Base-by-base conservation (phyloP, 331 rosid species). In the Acacia pycnantha region DNA sequence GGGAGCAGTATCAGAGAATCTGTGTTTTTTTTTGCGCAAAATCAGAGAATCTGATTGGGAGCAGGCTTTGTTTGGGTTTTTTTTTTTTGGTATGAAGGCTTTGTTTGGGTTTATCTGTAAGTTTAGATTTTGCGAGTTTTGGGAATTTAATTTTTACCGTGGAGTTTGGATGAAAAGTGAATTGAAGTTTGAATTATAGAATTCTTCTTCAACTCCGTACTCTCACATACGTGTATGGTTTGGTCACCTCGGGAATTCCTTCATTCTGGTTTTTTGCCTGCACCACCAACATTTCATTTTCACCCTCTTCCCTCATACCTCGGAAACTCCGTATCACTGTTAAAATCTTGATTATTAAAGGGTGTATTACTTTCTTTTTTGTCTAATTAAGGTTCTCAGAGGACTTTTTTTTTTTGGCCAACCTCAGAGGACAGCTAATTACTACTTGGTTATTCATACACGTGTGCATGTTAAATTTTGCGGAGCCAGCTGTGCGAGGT, bases 141-240 rank as follows among this genome's bases (percentile, higher is more conserved):
- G 59, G 40, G 75, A 44, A 70, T 70, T 44, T 43, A 11, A n/a
- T 62, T 61, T 61, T 62, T 61, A 31, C 68, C 64, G 5, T 24
- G 29, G 12, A 21, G 70, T 74, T 74, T 40, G 76, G 69, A 13
- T 74, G 18, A 40, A 81, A 65, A 59, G 67, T 59, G 33, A 26
- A 26, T 12, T 56, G 64, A 56, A 56, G 8, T 54, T 54, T 56
- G 29, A 56, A 56, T 22, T 13, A 29, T 64, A 22, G 37, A 6
- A 66, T 16, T 12, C 27, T n/a, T 18, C 15, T 68, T 35, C 73
- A 4, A 21, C 26, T 37, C 73, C 48, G 73, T 37, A 35, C 73
- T 31, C 22, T 15, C 43, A 31, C 43, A n/a, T 64, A 2, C 66
- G 0, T 15, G 12, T 65, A 31, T 29, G 21, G 70, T 16, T 65